Conservation (phyloP, 2,329 filamentous ascomycete genomes). For the Sporothrix luriei region DNA sequence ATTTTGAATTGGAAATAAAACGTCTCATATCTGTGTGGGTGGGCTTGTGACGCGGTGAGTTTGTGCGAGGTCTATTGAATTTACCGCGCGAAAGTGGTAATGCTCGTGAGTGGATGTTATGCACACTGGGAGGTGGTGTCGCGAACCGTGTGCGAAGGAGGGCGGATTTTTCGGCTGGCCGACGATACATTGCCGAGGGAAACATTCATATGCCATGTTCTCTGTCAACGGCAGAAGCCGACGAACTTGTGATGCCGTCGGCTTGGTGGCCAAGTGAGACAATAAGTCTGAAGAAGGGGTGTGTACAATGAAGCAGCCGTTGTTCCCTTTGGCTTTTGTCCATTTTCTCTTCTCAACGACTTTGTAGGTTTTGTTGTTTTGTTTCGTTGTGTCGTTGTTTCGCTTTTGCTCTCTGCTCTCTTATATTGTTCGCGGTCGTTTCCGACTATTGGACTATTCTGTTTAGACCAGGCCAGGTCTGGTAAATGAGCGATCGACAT, state of each 20-base stretch:
- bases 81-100: too few species aligned
- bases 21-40: too few species aligned
- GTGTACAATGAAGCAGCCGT: not conserved
- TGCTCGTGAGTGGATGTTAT: too few species aligned
- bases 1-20: not conserved
- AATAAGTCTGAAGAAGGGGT: not conserved
- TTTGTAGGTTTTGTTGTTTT: not conserved
- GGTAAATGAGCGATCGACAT: not conserved
- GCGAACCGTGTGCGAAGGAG: too few species aligned
- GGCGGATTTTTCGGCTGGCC: too few species aligned
- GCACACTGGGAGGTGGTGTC: too few species aligned
- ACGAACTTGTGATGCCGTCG: not conserved
- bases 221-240: not conserved
- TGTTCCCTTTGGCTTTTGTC: not conserved
- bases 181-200: not conserved
- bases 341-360: not conserved
- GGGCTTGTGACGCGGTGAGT: too few species aligned
- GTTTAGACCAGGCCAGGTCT: not conserved
- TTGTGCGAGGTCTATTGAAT: too few species aligned
- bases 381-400: not conserved
- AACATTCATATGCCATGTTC: not conserved
- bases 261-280: not conserved
- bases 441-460: slow-evolving; percentile 2
- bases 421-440: not conserved
- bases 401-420: not conserved